Base-by-base conservation (phyloP, 768 basidiomycete genomes). In the Lactarius akahatsu region DNA sequence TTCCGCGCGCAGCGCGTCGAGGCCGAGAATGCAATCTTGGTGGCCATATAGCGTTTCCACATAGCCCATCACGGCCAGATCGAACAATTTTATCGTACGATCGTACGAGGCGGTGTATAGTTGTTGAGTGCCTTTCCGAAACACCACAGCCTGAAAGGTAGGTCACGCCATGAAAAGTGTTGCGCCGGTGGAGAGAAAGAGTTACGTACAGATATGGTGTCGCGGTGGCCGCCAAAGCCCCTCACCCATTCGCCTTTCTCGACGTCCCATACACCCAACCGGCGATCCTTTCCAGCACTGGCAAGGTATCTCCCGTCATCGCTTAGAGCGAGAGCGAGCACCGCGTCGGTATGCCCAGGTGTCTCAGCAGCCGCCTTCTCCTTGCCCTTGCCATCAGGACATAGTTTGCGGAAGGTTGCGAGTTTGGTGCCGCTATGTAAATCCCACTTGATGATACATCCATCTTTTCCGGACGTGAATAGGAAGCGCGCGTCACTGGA, bases 31-130 rank as follows among this genome's bases (percentile, higher is more conserved):
- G 34, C 86, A 84, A 73, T 98, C 96, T 78, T 98, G 96, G 74
- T 99, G 97, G 1, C 97, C 97, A 74, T 96, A 99, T 4, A 98
- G 80, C 9, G 96, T 98, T 76, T 99, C 96, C 63, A 98, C 89
- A 72, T 95, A 94, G 11, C 93, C 94, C 82, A 96, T 85, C 6
- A 92, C 91, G 11, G 79, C 83, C 56, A 84, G 78, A 74, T 91
- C 96, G 76, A 90, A 96, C 3, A 98, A 80, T 76, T 96, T 96
- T 63, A 97, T 74, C 0, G 95, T 94, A 16, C 96, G 90, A 75
- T 98, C 92, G 74, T 88, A 86, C 20, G 93, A 90, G 45, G 84
- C 86, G 20, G 89, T 84, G 77, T 91, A 91, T 34, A 95, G 78
- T 74, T 89, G 85, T 62, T 86, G 80, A 3, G 91, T 87, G 56